Base-by-base conservation (phyloP, 306 rosid species). In the Crataegus laevigata region DNA sequence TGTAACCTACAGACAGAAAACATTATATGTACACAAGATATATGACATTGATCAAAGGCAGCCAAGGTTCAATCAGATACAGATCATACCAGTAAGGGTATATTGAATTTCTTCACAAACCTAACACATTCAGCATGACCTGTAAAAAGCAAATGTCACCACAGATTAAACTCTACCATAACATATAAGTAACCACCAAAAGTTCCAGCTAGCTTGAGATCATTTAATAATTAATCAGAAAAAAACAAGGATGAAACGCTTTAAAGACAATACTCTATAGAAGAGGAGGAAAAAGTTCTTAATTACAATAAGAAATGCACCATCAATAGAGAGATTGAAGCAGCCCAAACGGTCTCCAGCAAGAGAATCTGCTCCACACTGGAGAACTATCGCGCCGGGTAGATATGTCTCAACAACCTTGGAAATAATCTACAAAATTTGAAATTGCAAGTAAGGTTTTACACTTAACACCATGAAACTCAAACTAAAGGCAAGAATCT, bases 301-400 rank as follows among this genome's bases (percentile, higher is more conserved):
- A 80, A 83, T 87, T 83, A 88, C 89, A 68, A 73, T 80, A 79
- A 85, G 81, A 82, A 63, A 87, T 83, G 83, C 89, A 94, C 99
- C 99, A 89, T 94, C 99, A 88, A 94, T 92, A 81, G 99, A 94
- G 83, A 94, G 99, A 88, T 94, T 94, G 96, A 94, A 94, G 93
- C 99, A 94, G 82, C 99, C 99, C 87, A 94, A 84, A 81, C 99
- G 97, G 77, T 94, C 99, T 70, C 97, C 97, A 76, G 99, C 97
- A 77, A 94, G 93, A 1, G 99, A 94, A 88, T 94, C 99, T 38
- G 99, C 99, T 83, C 99, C 99, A 83, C 99, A 94, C 75, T 94
- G 99, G 74, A 94, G 99, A 86, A 94, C 97, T 84, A 94, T 90
- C 32, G 66, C 97, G 58, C 99, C 97, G 36, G 99, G 99, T 79